Evolutionary conservation across 2,329 filamentous ascomycete species (phyloP).

Genomic region (Fusarium pininemorale): DNA sequence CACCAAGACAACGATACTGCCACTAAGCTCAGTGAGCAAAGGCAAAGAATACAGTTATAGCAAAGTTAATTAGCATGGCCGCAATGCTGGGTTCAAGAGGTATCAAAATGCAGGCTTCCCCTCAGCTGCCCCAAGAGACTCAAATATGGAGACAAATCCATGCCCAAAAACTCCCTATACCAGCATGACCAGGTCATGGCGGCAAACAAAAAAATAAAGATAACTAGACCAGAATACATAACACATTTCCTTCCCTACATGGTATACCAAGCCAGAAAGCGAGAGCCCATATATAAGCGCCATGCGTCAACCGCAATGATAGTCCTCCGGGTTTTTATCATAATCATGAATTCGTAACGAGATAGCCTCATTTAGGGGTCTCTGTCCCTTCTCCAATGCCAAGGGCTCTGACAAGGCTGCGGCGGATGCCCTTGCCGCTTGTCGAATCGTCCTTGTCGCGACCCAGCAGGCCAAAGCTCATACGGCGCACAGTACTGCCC

Average conservation of each 20-base stretch:
- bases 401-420: slow-evolving; percentile 58
- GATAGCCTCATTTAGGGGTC: slow-evolving; percentile 14
- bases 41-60: neutral
- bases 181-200: neutral
- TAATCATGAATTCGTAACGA: slow-evolving; percentile 32
- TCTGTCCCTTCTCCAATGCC: slow-evolving; percentile 49
- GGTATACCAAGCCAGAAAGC: slow-evolving; percentile 10
- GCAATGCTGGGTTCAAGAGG: slow-evolving; percentile 16
- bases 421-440: slow-evolving; percentile 53
- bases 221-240: slow-evolving; percentile 9
- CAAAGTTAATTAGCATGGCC: slow-evolving; percentile 3
- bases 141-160: slow-evolving; percentile 1
- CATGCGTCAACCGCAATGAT: slow-evolving; percentile 18
- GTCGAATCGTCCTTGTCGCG: slow-evolving; percentile 50
- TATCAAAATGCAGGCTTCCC: slow-evolving; percentile 31
- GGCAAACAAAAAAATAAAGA: neutral
- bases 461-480: slow-evolving; percentile 60
- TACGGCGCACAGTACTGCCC: slow-evolving; percentile 50
- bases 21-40: neutral
- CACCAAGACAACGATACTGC: neutral
- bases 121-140: slow-evolving; percentile 9
- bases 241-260: slow-evolving; percentile 1
- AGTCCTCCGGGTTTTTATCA: slow-evolving; percentile 21
- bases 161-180: slow-evolving; percentile 22
- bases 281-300: slow-evolving; percentile 27